phyloP scores from a whole-genome alignment of 2,329 filamentous ascomycete genomes.

The Stromatinia cepivora region DNA sequence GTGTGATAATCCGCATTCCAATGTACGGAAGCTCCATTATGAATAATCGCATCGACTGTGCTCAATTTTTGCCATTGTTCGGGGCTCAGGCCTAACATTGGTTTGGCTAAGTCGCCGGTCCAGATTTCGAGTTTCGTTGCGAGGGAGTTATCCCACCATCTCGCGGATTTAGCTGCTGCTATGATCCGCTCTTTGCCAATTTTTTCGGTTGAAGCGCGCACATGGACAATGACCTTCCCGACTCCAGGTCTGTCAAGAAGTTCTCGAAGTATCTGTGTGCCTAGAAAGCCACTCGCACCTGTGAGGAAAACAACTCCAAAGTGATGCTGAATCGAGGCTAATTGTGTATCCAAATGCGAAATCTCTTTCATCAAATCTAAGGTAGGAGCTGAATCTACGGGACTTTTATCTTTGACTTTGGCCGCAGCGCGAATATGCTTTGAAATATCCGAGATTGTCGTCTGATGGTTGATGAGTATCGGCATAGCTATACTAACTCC shows the following conservation, averaged over 20 bases:
- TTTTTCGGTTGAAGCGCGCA: background rate
- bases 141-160: conserved; percentile 15
- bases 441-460: conserved; percentile 20
- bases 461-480: conserved; percentile 19
- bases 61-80: conserved; percentile 63
- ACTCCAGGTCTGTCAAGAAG: conserved; percentile 5
- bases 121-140: conserved; percentile 22
- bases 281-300: conserved; percentile 14
- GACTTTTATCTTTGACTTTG: background rate
- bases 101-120: conserved; percentile 67
- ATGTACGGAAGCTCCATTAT: conserved; percentile 79
- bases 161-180: conserved; percentile 8
- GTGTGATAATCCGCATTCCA: conserved; percentile 67
- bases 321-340: conserved; percentile 11
- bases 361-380: conserved; percentile 18
- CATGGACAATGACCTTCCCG: conserved; percentile 12
- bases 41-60: conserved; percentile 68
- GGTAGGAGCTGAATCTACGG: background rate
- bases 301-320: conserved; percentile 12
- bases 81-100: conserved; percentile 69
- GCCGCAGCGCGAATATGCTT: conserved; percentile 4
- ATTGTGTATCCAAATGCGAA: background rate
- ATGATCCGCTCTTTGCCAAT: background rate
- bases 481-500: conserved; percentile 12
- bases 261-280: conserved; percentile 9